Conservation (phyloP, 2,329 filamentous ascomycete species). For the Phaeosphaeria sp. region DNA sequence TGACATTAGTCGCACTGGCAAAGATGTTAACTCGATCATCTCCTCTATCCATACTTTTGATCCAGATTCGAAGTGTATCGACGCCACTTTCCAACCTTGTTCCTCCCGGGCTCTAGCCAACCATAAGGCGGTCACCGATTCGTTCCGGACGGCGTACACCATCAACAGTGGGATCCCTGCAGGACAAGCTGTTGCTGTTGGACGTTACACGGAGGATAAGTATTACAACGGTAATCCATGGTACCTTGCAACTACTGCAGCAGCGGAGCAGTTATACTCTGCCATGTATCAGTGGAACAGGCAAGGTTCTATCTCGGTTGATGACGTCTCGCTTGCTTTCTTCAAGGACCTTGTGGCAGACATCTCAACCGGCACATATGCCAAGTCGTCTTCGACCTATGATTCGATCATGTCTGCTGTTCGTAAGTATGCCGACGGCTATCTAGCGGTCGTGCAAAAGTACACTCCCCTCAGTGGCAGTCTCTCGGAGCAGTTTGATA, state of each 20-base stretch:
- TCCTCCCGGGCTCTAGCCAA: slow-evolving; percentile 67
- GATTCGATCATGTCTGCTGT: slow-evolving; percentile 65
- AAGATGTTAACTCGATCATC: slow-evolving; percentile 73
- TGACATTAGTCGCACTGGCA: slow-evolving; percentile 68
- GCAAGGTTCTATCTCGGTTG: slow-evolving; percentile 68
- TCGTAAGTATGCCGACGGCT: slow-evolving; percentile 67
- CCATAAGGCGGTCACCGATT: slow-evolving; percentile 76
- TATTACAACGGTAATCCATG: slow-evolving; percentile 84
- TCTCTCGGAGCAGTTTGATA: slow-evolving; percentile 71
- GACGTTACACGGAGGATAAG: slow-evolving; percentile 60
- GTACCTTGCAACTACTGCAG: slow-evolving; percentile 77
- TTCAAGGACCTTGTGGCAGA: slow-evolving; percentile 69
- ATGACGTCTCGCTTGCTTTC: slow-evolving; percentile 70
- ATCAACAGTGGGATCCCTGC: slow-evolving; percentile 71
- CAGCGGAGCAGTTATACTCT: slow-evolving; percentile 81
- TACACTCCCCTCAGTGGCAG: slow-evolving; percentile 67
- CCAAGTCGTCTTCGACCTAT: slow-evolving; percentile 62
- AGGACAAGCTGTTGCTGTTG: slow-evolving; percentile 61
- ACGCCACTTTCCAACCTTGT: slow-evolving; percentile 79
- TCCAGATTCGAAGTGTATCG: slow-evolving; percentile 68
- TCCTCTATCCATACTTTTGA: slow-evolving; percentile 69
- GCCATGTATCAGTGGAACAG: slow-evolving; percentile 74
- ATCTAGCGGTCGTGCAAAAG: slow-evolving; percentile 55
- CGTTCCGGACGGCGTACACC: slow-evolving; percentile 73
- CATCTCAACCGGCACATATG: slow-evolving; percentile 68